Evolutionary conservation across 768 basidiomycete genomes (phyloP), one percentile per base, ranked within the genome.

Genomic region (Pleurotus cornucopiae): DNA sequence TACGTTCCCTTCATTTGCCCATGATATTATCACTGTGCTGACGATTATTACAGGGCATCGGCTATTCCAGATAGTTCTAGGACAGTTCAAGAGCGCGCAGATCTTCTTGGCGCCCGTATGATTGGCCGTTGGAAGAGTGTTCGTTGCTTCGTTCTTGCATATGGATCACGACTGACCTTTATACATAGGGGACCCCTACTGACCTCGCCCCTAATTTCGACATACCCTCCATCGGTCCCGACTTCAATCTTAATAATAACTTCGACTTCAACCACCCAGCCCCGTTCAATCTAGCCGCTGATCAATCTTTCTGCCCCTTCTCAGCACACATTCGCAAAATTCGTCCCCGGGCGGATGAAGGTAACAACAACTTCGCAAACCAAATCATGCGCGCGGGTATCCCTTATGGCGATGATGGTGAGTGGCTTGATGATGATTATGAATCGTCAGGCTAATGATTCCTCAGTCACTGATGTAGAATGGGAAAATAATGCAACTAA

Each of bases 41-140:
- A 34, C 30, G 30, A 16, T 18, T 41, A 16, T 20, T 6, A 58
- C 12, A 59, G 64, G 39, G 58, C 65, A 6, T 58, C 63, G 11
- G 13, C 25, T 6, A 39, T 6, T 13, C 58, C 56, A 14, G 62
- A 34, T 34, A 11, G 54, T 1, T 46, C 67, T 46, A 67, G 57
- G 16, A 34, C 30, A 34, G 44, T 34, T 14, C 54, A 63, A 45
- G 55, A 69, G 49, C 63, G 68, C 23, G 57, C 62, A 6, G 66
- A 63, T 7, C 64, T 69, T 20, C 63, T 64, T 7, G 69, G 67
- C 34, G 71, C 70, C 14, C 63, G 71, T 11, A 64, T 73, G 59
- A 46, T 71, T 14, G 71, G 71, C 2, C 58, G 71, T 1, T 73
- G 67, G 69, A 70, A 68, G 59, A 67, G 64, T 23, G 68, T 66